Evolutionary conservation across 768 basidiomycete genomes (phyloP).

Genomic region (Pholiota molesta): DNA sequence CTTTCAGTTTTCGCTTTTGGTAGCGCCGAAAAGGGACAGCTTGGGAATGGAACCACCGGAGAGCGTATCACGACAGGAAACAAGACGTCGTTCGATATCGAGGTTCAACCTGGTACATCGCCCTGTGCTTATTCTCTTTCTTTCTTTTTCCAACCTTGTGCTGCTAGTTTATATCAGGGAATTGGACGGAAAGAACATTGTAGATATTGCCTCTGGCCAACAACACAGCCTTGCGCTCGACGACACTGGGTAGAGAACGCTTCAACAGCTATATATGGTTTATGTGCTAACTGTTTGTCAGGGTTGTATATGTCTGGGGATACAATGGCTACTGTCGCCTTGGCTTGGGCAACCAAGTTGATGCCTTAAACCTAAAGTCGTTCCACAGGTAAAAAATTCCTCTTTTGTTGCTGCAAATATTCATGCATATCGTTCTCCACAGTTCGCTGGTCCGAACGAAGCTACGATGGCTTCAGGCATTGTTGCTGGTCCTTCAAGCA

Average conservation of each 20-base stretch:
- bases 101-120: constrained; percentile 63
- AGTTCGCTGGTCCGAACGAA: constrained; percentile 79
- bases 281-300: constrained; percentile 26
- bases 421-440: not conserved
- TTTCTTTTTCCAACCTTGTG: not conserved
- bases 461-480: constrained; percentile 65
- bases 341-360: constrained; percentile 85
- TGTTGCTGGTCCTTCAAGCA: constrained; percentile 80
- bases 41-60: constrained; percentile 93
- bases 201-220: constrained; percentile 82
- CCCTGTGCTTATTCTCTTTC: not conserved
- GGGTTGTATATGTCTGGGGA: constrained; percentile 84
- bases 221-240: constrained; percentile 89
- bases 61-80: constrained; percentile 87
- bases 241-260: constrained; percentile 59
- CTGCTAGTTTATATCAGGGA: constrained; percentile 71
- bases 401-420: not conserved
- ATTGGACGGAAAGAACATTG: constrained; percentile 76
- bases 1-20: constrained; percentile 82
- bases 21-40: constrained; percentile 89
- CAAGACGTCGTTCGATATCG: constrained; percentile 81
- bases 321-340: constrained; percentile 91
- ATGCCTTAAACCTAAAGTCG: constrained; percentile 77
- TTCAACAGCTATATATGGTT: not conserved
- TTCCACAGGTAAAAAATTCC: constrained; percentile 64